Evolutionary conservation across 495 filamentous ascomycete species (phyloP).

Genomic region (Tetracladium setigerum): DNA sequence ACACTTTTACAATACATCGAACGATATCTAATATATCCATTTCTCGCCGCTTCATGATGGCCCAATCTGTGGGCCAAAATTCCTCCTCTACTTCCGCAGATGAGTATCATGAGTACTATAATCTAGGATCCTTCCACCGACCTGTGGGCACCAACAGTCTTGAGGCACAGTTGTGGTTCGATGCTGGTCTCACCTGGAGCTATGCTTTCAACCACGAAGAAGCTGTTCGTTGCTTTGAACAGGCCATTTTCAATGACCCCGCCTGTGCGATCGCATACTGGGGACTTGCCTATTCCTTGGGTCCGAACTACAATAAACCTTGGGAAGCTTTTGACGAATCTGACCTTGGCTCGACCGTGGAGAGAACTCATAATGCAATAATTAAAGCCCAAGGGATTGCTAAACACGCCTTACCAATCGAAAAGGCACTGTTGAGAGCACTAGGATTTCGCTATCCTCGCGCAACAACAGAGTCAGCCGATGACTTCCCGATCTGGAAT

Average conservation of each 20-base stretch:
- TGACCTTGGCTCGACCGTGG: constrained; percentile 42
- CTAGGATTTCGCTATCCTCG: constrained; percentile 47
- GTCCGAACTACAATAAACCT: constrained; percentile 70
- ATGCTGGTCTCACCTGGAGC: constrained; percentile 54
- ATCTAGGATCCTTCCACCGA: constrained; percentile 48
- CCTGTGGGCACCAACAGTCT: constrained; percentile 34
- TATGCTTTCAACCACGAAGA: constrained; percentile 64
- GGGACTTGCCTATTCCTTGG: constrained; percentile 57
- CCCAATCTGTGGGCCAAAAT: too few species aligned
- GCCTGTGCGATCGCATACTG: constrained; percentile 57
- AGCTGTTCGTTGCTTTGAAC: constrained; percentile 49
- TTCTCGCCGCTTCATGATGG: too few species aligned
- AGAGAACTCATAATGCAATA: constrained; percentile 35
- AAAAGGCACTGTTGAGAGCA: constrained; percentile 51
- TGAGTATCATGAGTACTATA: constrained; percentile 40
- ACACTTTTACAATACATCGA: too few species aligned
- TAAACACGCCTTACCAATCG: constrained; percentile 29
- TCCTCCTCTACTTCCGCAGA: background rate
- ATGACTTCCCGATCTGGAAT: constrained; percentile 46
- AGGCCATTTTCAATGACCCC: constrained; percentile 43
- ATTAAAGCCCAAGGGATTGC: constrained; percentile 32
- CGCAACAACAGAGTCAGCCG: constrained; percentile 23
- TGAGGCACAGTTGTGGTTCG: constrained; percentile 50
- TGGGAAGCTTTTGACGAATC: constrained; percentile 56
- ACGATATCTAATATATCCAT: too few species aligned